phyloP scores from a whole-genome alignment of 2,329 filamentous ascomycete genomes.

The Drechslera avenae region DNA sequence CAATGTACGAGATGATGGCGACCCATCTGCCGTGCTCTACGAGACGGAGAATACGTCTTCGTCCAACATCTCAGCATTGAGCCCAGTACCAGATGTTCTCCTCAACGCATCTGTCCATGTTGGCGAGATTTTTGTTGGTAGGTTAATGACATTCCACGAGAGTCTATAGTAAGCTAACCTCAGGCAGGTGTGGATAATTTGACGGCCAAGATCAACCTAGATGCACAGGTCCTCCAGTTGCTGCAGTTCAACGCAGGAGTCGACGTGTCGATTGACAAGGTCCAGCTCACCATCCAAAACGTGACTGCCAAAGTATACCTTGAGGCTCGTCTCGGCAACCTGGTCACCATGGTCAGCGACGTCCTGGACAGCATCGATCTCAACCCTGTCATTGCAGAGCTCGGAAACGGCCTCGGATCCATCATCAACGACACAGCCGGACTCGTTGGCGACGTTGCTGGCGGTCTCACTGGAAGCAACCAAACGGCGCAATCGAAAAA shows the following conservation, averaged over 20 bases:
- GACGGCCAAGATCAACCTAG: constrained; percentile 65
- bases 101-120: constrained; percentile 65
- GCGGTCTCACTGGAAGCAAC: constrained; percentile 19
- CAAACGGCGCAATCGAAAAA: constrained; percentile 28
- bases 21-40: constrained; percentile 59
- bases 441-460: constrained; percentile 34
- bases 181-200: constrained; percentile 59
- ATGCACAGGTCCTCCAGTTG: constrained; percentile 63
- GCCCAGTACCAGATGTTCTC: constrained; percentile 62
- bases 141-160: no score
- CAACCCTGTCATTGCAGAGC: constrained; percentile 63
- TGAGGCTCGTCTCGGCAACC: constrained; percentile 64
- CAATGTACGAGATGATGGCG: constrained; percentile 53
- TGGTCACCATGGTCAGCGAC: constrained; percentile 64
- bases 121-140: constrained; percentile 60
- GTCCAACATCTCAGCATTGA: constrained; percentile 48
- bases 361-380: constrained; percentile 64
- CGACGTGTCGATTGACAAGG: constrained; percentile 62
- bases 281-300: constrained; percentile 62
- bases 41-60: constrained; percentile 59
- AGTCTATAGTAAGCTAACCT: no score
- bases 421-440: constrained; percentile 52
- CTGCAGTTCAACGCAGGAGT: constrained; percentile 67
- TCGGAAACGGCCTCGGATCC: constrained; percentile 56
- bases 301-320: constrained; percentile 64